A percentile compares a stretch with the other conserved stretches of the same genome.
Conservation (phyloP, 345 rosid species). For the Conringia planisiliqua region DNA sequence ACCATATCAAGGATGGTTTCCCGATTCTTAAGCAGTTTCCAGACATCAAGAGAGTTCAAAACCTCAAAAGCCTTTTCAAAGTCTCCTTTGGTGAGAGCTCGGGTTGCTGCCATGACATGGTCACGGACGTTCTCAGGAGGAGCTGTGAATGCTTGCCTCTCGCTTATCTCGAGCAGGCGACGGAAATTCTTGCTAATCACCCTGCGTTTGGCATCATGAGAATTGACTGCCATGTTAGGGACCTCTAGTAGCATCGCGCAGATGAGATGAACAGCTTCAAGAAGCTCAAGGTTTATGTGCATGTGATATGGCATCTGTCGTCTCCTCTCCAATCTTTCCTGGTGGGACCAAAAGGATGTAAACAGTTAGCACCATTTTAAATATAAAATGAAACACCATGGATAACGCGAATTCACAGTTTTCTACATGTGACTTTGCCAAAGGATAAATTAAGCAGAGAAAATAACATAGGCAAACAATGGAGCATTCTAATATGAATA, state of each 20-base stretch:
- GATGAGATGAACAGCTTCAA: constrained; percentile 84
- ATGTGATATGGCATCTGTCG: constrained; percentile 95
- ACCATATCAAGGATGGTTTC: constrained; percentile 67
- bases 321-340: constrained; percentile 91
- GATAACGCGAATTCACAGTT: not conserved
- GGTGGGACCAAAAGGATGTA: constrained; percentile 7
- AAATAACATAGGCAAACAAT: not conserved
- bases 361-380: not conserved
- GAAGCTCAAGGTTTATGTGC: constrained; percentile 97
- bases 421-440: not conserved
- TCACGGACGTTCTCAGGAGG: constrained; percentile 90
- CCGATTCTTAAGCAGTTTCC: constrained; percentile 67
- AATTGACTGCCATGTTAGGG: constrained; percentile 84
- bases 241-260: constrained; percentile 96
- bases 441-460: not conserved
- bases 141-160: constrained; percentile 78
- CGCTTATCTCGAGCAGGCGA: constrained; percentile 67
- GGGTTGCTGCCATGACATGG: constrained; percentile 83
- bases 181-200: constrained; percentile 83
- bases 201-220: constrained; percentile 54
- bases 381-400: not conserved
- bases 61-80: constrained; percentile 60
- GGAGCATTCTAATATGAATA: not conserved
- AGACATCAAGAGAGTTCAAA: constrained; percentile 66
- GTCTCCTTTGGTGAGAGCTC: constrained; percentile 77